These are phyloP conservation scores for Camellia lanceoleosa DNA, from an alignment of 148 eudicot genomes.

Conservation along the genomic window DNA sequence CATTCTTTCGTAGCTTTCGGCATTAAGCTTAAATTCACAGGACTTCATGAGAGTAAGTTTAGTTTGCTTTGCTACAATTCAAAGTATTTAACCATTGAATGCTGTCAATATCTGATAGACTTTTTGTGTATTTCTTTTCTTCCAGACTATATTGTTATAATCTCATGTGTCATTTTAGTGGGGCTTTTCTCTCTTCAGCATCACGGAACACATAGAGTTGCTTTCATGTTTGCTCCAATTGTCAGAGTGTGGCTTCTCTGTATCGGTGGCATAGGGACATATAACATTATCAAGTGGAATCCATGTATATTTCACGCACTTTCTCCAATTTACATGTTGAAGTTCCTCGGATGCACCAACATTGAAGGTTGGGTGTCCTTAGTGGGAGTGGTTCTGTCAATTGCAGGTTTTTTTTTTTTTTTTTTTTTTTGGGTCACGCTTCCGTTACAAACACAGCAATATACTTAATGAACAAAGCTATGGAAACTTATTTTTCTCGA, in stretches of 20 bases:
- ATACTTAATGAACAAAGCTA: too few relatives aligned
- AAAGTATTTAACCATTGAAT: neutral
- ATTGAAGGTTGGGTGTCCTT: slow-evolving; percentile 51
- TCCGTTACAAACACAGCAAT: too few relatives aligned
- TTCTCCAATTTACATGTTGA: slow-evolving; percentile 58
- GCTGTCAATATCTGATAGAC: neutral
- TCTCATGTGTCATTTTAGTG: slow-evolving; percentile 53
- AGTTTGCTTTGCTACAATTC: too few relatives aligned
- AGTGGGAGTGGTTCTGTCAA: too few relatives aligned
- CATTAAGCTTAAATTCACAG: slow-evolving; percentile 10
- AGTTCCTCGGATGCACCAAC: slow-evolving; percentile 42
- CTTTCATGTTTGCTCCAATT: slow-evolving; percentile 66
- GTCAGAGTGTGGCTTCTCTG: slow-evolving; percentile 60
- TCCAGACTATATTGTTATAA: slow-evolving; percentile 48
- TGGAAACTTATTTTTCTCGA: too few relatives aligned
- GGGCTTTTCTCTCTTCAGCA: slow-evolving; percentile 55
- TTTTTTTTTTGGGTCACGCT: too few relatives aligned
- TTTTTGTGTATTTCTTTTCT: neutral
- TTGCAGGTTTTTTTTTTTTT: too few relatives aligned
- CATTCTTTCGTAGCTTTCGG: slow-evolving; percentile 44
- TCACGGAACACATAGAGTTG: slow-evolving; percentile 61
- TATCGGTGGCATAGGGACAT: slow-evolving; percentile 56
- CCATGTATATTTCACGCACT: slow-evolving; percentile 48
- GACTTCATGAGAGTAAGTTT: too few relatives aligned
- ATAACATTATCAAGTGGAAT: slow-evolving; percentile 59